Percentiles rank a stretch among this genome's conserved stretches.
phyloP scores from a whole-genome alignment of 2,329 filamentous ascomycete species.

The Sarocladiaceae sp. region DNA sequence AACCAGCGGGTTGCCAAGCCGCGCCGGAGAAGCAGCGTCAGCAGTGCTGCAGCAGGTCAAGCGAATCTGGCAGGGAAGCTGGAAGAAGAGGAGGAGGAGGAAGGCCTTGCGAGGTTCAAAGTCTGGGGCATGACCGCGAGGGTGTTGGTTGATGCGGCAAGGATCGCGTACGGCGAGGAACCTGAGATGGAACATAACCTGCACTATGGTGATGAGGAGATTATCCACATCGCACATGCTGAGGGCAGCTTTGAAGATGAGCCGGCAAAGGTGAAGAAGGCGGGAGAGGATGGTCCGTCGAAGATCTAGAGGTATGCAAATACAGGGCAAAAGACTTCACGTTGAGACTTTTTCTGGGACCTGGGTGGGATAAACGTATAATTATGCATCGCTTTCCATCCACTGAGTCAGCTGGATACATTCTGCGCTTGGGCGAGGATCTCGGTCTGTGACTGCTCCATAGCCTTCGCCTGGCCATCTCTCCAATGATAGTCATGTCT shows the following conservation, averaged over 20 bases:
- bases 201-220: constrained; percentile 44
- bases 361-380: no score
- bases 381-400: no score
- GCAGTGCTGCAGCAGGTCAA: constrained; percentile 21
- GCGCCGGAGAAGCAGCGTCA: constrained; percentile 13
- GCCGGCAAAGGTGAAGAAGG: constrained; percentile 18
- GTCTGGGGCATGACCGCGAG: constrained; percentile 95
- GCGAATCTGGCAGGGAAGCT: constrained; percentile 35
- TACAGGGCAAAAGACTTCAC: no score
- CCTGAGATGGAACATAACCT: constrained; percentile 73
- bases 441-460: no score
- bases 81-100: constrained; percentile 36
- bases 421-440: no score
- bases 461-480: no score
- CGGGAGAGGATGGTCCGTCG: no score
- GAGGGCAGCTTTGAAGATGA: constrained; percentile 32
- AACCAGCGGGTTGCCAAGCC: constrained; percentile 64
- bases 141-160: constrained; percentile 81
- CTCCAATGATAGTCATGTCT: no score
- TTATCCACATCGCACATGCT: constrained; percentile 40
- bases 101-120: constrained; percentile 56
- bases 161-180: constrained; percentile 73
- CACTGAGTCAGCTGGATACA: no score
- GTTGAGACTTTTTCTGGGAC: no score
- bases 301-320: no score